Conservation (phyloP, 129 eudicot genomes). For the Saposhnikovia divaricata region DNA sequence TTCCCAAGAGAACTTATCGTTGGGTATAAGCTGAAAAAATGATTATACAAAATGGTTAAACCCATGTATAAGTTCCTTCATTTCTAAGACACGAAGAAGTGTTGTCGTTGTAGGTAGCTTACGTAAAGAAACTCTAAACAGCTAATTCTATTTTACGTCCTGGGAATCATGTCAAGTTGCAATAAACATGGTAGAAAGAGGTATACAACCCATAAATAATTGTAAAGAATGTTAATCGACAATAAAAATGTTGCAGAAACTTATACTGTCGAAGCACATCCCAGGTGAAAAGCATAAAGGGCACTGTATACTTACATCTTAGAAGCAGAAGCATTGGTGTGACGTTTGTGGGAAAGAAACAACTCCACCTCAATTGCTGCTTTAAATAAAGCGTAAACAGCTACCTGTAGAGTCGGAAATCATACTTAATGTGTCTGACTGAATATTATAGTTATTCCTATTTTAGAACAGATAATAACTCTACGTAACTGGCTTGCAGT, state of each 20-base stretch:
- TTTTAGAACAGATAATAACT: background rate
- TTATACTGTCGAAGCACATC: background rate
- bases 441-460: too few species aligned
- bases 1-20: too few species aligned
- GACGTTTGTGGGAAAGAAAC: constrained; percentile 71
- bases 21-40: constrained; percentile 47
- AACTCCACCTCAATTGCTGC: constrained; percentile 70
- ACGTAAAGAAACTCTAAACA: background rate
- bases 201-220: background rate
- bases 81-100: too few species aligned
- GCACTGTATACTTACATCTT: constrained; percentile 46
- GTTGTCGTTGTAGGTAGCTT: background rate
- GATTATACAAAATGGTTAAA: constrained; percentile 16
- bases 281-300: background rate
- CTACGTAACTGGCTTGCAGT: background rate
- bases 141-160: background rate
- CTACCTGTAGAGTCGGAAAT: constrained; percentile 39
- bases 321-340: constrained; percentile 39
- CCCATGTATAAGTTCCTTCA: background rate
- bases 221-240: background rate
- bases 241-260: background rate
- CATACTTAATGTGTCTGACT: constrained; percentile 10
- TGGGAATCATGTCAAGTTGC: background rate
- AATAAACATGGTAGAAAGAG: background rate
- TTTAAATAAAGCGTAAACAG: constrained; percentile 58